Base-by-base conservation (phyloP, 805 yeast species). In the Ogataea glucozyma region DNA sequence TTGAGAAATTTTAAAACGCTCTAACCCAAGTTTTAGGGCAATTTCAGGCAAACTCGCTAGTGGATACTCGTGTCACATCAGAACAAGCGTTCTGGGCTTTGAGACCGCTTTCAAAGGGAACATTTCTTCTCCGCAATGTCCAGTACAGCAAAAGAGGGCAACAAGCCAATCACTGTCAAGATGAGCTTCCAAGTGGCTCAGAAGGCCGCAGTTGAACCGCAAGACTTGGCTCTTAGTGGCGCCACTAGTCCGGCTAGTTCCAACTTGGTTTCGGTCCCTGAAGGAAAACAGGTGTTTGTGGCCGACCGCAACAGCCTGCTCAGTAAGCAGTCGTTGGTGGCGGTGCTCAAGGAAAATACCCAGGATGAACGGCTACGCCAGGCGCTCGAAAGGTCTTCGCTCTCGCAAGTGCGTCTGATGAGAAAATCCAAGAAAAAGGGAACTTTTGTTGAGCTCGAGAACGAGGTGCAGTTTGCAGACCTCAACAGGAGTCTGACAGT, bases 381-480 rank as follows among this genome's bases (percentile, higher is more conserved):
- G 14, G 29, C 40, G 13, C 37, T 45, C 13, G 18, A 30, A 11
- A 13, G 23, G 9, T 29, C 36, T 8, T 6, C 35, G 2, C 9
- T 31, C 6, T 24, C 27, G 4, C 22, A 42, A 4, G 31, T 48
- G 16, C 7, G n/a, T 12, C 40, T 55, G 34, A 51, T 43, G 22
- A 66, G 83, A 48, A 75, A 70, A 48, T 73, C 79, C n/a, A 75
- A 72, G 57, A 75, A 70, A 50, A 61, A 62, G 29, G 66, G 64
- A 30, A 52, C 58, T 8, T 76, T 65, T 48, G 71, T 75, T 10
- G 45, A 58, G 4, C 65, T 78, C 47, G 69, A 61, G 13, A 40
- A 64, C 4, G 49, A 31, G 3, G 61, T 62, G 4, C 81, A 76
- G 44, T 77, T 71, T 54, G 63, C 59, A 36, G 57, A 67, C 18